phyloP scores from a whole-genome alignment of 176 grass and related monocot species.

The Musa beccarii region DNA sequence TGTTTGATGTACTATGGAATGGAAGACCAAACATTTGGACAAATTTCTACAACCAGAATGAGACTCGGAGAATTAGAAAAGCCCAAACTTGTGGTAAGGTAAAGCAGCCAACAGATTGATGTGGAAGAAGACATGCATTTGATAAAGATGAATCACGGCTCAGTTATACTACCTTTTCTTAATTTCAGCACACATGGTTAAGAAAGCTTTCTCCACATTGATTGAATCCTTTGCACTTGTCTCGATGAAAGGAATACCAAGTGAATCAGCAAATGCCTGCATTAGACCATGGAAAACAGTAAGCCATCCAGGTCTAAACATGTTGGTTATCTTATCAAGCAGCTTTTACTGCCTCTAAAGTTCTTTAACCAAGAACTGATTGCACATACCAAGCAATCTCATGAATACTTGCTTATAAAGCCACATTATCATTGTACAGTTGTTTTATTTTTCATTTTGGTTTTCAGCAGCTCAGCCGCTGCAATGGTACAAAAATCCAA shows the following conservation, averaged over 20 bases:
- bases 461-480: not conserved
- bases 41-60: no score
- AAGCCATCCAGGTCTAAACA: not conserved
- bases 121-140: not conserved
- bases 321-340: not conserved
- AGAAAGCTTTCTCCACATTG: constrained; percentile 82
- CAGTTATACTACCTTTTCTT: constrained; percentile 53
- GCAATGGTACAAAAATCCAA: not conserved
- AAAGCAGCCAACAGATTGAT: not conserved
- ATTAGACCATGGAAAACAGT: constrained; percentile 12
- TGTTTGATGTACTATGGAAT: no score
- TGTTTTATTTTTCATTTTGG: not conserved
- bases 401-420: not conserved
- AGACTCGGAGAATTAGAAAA: not conserved
- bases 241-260: constrained; percentile 74
- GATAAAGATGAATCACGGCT: not conserved
- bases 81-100: not conserved
- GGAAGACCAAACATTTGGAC: no score
- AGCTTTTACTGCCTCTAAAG: not conserved
- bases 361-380: not conserved
- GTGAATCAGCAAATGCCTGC: constrained; percentile 61
- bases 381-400: not conserved
- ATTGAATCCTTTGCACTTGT: constrained; percentile 81
- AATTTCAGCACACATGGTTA: constrained; percentile 82
- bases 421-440: no score